Evolutionary conservation across 2,329 filamentous ascomycete species (phyloP).

Genomic region (Magnaporthiopsis poae): DNA sequence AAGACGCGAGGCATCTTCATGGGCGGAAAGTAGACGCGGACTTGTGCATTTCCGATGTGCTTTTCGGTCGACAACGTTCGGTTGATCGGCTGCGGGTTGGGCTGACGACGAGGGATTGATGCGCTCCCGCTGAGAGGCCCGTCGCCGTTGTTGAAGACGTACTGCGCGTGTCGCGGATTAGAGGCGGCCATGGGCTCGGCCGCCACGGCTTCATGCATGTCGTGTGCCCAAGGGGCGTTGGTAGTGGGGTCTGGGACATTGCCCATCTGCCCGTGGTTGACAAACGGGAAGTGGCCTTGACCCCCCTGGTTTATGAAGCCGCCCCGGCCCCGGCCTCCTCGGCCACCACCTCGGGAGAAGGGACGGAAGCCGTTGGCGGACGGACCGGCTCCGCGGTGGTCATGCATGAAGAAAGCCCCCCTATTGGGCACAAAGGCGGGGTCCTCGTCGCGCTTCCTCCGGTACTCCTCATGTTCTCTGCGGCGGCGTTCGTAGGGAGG

Average conservation of each 20-base stretch:
- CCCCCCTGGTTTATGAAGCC: conserved; percentile 31
- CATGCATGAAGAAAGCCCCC: conserved; percentile 94
- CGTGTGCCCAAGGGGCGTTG: conserved; percentile 78
- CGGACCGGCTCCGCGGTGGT: conserved; percentile 71
- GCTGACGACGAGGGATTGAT: conserved; percentile 45
- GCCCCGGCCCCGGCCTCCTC: conserved; percentile 51
- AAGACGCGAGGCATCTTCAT: conserved; percentile 65
- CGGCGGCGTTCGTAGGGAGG: conserved; percentile 60
- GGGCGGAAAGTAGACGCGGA: conserved; percentile 69
- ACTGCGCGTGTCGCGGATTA: conserved; percentile 13
- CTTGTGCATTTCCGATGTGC: conserved; percentile 72
- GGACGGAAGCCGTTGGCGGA: conserved; percentile 68
- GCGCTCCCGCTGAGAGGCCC: conserved; percentile 45
- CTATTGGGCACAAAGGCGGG: conserved; percentile 89
- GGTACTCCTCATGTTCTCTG: conserved; percentile 83
- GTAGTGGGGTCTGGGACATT: conserved; percentile 47
- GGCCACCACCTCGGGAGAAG: conserved; percentile 54
- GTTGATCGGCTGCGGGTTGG: conserved; percentile 58
- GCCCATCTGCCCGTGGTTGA: conserved; percentile 7
- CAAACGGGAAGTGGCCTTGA: conserved; percentile 28
- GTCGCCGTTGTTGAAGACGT: conserved; percentile 34
- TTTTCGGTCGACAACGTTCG: conserved; percentile 73
- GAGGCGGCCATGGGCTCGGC: conserved; percentile 27
- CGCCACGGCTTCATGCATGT: conserved; percentile 72
- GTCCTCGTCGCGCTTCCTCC: conserved; percentile 76